Evolutionary conservation across 495 filamentous ascomycete genomes (phyloP).

Genomic region (Evernia prunastri): DNA sequence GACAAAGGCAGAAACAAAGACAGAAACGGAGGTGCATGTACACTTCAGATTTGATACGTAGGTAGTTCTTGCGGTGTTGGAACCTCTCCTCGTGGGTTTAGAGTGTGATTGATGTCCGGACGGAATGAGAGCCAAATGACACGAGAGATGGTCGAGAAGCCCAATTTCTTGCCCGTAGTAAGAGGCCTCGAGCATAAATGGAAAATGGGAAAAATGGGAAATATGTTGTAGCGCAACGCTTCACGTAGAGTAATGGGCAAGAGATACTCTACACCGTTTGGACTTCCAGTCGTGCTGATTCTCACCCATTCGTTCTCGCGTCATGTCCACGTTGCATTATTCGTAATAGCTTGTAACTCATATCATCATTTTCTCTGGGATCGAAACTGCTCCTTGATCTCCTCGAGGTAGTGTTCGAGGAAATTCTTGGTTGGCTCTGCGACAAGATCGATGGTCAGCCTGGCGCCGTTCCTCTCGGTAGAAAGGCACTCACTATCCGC

Average conservation of each 20-base stretch:
- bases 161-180: slow-evolving; percentile 44
- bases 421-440: slow-evolving; percentile 40
- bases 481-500: slow-evolving; percentile 34
- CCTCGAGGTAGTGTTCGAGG: slow-evolving; percentile 50
- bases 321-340: background rate
- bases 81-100: slow-evolving; percentile 31
- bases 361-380: slow-evolving; percentile 33
- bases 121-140: slow-evolving; percentile 47
- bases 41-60: slow-evolving; percentile 31
- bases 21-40: slow-evolving; percentile 21
- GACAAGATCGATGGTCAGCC: slow-evolving; percentile 12
- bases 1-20: background rate
- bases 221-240: background rate
- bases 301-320: background rate
- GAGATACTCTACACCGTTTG: background rate
- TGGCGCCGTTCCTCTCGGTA: slow-evolving; percentile 5
- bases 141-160: slow-evolving; percentile 37
- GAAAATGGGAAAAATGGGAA: background rate
- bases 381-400: slow-evolving; percentile 52
- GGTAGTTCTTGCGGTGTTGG: slow-evolving; percentile 16
- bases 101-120: slow-evolving; percentile 40
- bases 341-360: background rate
- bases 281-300: background rate
- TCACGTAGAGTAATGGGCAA: background rate
- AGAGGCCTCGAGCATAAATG: background rate